Base-by-base conservation (phyloP, 371 early-diverging fungal species). In the Mucor plumbeus region DNA sequence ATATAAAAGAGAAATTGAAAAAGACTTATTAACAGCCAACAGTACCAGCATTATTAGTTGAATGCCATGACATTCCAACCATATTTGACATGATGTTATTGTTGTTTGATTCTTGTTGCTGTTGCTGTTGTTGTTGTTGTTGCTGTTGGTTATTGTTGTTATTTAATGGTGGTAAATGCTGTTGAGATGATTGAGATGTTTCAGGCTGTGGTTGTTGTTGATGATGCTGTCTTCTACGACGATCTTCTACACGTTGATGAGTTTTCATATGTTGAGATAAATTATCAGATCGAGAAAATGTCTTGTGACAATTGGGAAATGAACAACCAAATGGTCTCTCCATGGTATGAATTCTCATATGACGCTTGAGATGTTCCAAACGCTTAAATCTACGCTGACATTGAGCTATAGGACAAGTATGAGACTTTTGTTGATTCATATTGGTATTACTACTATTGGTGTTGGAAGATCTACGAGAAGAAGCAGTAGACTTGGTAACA, bases 311-410 rank as follows among this genome's bases (percentile, higher is more conserved):
- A 11, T 78, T 82, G 44, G 44, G 44, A 17, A 44, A 44, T 8
- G 78, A 80, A 70, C 93, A 93, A 31, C 85, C 76, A 68, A 90
- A 92, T 54, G 92, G 92, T 7, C 88, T 83, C 58, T 90, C 90
- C 74, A 90, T 84, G 13, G 92, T 92, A 74, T 95, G 96, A 35
- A 90, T 92, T 38, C 94, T 91, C 75, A 90, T 82, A 70, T 96
- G 96, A n/a, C 97, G 85, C 68, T 93, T 92, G 61, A 96, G 77
- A 74, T 96, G 95, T 72, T 96, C 96, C 50, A 88, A 82, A 5
- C 96, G 86, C 71, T 94, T 95, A 70, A 90, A 90, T 14, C 79
- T 67, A 34, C 81, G 77, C 21, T 76, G 78, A 60, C 89, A 89
- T 11, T 76, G 69, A 55, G 83, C 69, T 1, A 84, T 70, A 35